A percentile compares a stretch with the other conserved stretches of the same genome.
Conservation (phyloP, 305 asterid genomes). For the Ruellia speciosa region DNA sequence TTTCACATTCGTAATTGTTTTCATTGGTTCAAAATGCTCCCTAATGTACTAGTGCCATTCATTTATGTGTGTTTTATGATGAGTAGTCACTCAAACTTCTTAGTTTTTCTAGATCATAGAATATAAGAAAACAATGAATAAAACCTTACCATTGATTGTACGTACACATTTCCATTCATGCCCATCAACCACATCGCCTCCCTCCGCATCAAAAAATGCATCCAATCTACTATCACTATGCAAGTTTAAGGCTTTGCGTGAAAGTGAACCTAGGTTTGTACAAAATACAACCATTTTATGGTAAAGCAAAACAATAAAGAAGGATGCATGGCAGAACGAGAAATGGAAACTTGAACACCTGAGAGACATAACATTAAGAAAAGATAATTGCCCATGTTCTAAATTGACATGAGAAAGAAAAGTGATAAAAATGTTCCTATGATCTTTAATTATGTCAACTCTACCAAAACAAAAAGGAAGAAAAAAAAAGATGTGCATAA, state of each 20-base stretch:
- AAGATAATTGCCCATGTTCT: too few species aligned
- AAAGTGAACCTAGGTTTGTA: constrained; percentile 48
- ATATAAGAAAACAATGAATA: neutral
- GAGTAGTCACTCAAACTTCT: too few species aligned
- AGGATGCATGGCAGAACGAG: neutral
- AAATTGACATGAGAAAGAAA: too few species aligned
- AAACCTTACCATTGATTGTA: constrained; percentile 41
- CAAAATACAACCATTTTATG: neutral
- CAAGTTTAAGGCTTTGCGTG: constrained; percentile 41
- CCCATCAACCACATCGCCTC: constrained; percentile 49
- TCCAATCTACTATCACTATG: constrained; percentile 27
- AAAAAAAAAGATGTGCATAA: neutral
- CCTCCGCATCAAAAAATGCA: constrained; percentile 38
- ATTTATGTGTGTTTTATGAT: too few species aligned
- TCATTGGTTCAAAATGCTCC: too few species aligned
- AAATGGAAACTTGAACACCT: neutral
- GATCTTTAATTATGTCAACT: neutral
- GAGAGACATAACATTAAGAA: neutral
- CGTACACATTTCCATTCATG: constrained; percentile 64
- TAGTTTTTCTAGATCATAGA: too few species aligned
- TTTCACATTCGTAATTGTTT: too few species aligned
- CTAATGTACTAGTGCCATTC: too few species aligned
- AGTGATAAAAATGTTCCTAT: too few species aligned
- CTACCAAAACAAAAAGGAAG: neutral
- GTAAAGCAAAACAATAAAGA: neutral